Evolutionary conservation across 164 flowering plant genomes (phyloP).

Genomic region (Platanus orientalis): DNA sequence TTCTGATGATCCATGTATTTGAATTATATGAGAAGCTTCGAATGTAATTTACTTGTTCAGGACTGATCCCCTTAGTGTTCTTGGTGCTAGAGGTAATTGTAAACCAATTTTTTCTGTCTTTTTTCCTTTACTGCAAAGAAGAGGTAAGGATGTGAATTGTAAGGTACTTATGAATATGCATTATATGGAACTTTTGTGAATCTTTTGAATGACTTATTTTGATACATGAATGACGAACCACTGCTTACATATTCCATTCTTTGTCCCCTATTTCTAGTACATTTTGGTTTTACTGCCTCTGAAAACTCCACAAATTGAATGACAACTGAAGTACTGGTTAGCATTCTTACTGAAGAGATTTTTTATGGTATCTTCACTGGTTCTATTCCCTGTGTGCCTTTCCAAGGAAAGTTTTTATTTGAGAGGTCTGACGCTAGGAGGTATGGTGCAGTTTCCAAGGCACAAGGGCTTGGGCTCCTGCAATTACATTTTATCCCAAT

Average conservation of each 20-base stretch:
- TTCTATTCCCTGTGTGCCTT: too few relatives aligned
- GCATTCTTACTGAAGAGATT: too few relatives aligned
- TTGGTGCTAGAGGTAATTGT: not conserved
- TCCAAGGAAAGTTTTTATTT: too few relatives aligned
- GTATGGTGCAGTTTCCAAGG: too few relatives aligned
- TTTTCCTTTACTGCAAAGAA: too few relatives aligned
- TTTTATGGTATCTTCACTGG: too few relatives aligned
- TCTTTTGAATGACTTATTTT: too few relatives aligned
- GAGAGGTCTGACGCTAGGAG: too few relatives aligned
- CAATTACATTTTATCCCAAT: too few relatives aligned
- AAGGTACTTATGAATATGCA: not conserved
- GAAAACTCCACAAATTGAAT: not conserved
- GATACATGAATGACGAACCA: not conserved
- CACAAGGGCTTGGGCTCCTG: too few relatives aligned
- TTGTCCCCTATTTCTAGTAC: conserved; percentile 6
- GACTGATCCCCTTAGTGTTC: not conserved
- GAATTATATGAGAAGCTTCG: not conserved
- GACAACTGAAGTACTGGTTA: not conserved
- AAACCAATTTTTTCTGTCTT: too few relatives aligned
- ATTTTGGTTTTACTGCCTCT: not conserved
- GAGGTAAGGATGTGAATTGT: not conserved
- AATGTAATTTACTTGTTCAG: not conserved
- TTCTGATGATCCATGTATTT: not conserved
- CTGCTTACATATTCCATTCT: conserved; percentile 5
- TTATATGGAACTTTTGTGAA: too few relatives aligned